phyloP scores from a whole-genome alignment of 768 basidiomycete species.

The Lactarius sp. region DNA sequence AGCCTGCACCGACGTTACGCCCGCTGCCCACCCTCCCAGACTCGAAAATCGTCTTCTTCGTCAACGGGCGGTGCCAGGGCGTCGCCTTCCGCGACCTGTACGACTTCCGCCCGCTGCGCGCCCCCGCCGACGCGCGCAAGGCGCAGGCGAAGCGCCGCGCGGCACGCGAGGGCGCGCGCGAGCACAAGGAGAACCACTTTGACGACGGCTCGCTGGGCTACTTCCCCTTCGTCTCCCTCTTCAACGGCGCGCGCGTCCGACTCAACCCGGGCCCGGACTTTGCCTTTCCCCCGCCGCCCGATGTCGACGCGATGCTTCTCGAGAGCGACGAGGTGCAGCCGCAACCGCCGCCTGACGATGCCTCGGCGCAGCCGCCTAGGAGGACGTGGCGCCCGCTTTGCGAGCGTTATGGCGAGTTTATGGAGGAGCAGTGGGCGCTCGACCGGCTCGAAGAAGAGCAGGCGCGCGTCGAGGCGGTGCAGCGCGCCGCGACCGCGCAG shows the following conservation, averaged over 20 bases:
- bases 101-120: conserved; percentile 81
- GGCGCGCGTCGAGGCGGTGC: conserved; percentile 41
- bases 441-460: conserved; percentile 76
- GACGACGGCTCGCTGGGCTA: conserved; percentile 96
- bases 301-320: conserved; percentile 64
- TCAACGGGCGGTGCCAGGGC: conserved; percentile 84
- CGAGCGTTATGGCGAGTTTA: conserved; percentile 83
- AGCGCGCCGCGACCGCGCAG: conserved; percentile 43
- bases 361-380: conserved; percentile 3
- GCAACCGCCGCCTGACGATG: conserved; percentile 29
- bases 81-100: conserved; percentile 84
- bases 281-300: conserved; percentile 68
- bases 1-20: conserved; percentile 39
- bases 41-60: conserved; percentile 82
- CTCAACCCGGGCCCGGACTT: conserved; percentile 91
- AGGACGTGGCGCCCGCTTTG: conserved; percentile 72
- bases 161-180: conserved; percentile 56
- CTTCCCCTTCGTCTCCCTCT: conserved; percentile 91
- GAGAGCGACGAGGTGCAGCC: conserved; percentile 28
- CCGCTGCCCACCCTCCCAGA: conserved; percentile 65
- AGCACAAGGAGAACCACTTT: conserved; percentile 77
- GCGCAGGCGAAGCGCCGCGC: conserved; percentile 58
- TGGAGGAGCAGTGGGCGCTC: conserved; percentile 73
- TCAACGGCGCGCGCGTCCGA: conserved; percentile 78
- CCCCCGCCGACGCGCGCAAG: conserved; percentile 55